A percentile compares a stretch with the other conserved stretches of the same genome.
Conservation (phyloP, 1,284 basidiomycete species). For the Pyrrhoderma lamaoense region DNA sequence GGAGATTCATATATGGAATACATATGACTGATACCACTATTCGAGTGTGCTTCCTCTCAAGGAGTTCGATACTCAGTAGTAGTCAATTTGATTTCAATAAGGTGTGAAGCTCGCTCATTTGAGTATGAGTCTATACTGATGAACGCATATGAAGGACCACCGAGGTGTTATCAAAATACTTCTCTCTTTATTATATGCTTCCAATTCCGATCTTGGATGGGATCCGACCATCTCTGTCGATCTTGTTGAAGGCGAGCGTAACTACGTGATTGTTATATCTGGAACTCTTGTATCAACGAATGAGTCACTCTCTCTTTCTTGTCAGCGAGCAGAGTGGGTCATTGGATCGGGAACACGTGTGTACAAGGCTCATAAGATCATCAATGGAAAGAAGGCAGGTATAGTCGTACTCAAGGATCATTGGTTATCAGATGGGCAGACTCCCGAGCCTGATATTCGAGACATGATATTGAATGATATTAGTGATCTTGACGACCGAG, state of each 20-base stretch:
- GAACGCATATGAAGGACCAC: not conserved
- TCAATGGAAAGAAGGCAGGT: not conserved
- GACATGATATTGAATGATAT: not conserved
- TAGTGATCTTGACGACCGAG: not conserved
- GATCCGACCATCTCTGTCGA: not conserved
- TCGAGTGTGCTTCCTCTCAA: not conserved
- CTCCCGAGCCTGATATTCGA: not conserved
- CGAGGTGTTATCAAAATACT: not conserved
- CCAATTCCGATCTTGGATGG: constrained; percentile 1
- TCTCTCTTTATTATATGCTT: constrained; percentile 3
- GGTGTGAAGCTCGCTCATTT: not conserved
- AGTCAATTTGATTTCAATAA: no score
- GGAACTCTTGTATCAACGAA: not conserved
- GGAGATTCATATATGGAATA: constrained; percentile 17
- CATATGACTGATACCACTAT: constrained; percentile 16
- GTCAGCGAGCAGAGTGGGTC: not conserved
- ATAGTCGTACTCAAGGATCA: not conserved
- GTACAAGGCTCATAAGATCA: not conserved
- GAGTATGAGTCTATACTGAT: not conserved
- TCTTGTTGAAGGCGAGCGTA: constrained; percentile 1
- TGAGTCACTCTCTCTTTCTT: no score
- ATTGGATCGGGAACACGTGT: not conserved
- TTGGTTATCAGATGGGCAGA: not conserved
- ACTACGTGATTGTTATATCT: no score
- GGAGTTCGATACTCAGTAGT: no score